These are phyloP conservation scores for Dalechampia spathulata DNA, from an alignment of 441 rosid species.

Conservation along the genomic window DNA sequence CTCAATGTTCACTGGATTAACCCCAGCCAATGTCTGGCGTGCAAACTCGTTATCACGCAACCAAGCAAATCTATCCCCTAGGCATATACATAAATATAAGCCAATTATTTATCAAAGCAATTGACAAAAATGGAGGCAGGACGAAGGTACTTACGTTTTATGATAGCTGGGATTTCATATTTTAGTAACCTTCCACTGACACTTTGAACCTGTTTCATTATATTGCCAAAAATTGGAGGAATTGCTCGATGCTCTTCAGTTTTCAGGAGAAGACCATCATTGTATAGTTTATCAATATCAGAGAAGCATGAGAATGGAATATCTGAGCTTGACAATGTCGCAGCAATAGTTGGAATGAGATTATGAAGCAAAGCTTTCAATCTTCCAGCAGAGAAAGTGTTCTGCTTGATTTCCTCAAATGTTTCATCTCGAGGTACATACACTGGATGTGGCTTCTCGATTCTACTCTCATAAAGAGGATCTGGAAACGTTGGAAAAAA, in stretches of 20 bases:
- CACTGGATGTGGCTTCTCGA: constrained; percentile 75
- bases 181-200: constrained; percentile 54
- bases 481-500: too few relatives aligned
- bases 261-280: constrained; percentile 48
- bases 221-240: constrained; percentile 21
- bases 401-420: constrained; percentile 85
- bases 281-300: constrained; percentile 76
- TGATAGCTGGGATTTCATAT: constrained; percentile 74
- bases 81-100: constrained; percentile 2
- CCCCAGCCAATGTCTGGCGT: constrained; percentile 86
- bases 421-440: constrained; percentile 91
- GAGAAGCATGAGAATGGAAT: constrained; percentile 84
- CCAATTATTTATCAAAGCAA: not conserved
- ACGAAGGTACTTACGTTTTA: constrained; percentile 40
- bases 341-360: constrained; percentile 78
- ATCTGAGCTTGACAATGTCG: constrained; percentile 69
- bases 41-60: constrained; percentile 86
- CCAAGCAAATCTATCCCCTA: constrained; percentile 95
- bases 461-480: constrained; percentile 61
- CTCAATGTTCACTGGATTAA: constrained; percentile 82
- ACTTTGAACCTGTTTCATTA: constrained; percentile 42
- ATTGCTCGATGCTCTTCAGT: constrained; percentile 29
- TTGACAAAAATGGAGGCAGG: constrained; percentile 1
- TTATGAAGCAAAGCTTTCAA: constrained; percentile 84
- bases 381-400: constrained; percentile 77